phyloP scores from a whole-genome alignment of 495 filamentous ascomycete genomes.

The Usnea hakonensis region DNA sequence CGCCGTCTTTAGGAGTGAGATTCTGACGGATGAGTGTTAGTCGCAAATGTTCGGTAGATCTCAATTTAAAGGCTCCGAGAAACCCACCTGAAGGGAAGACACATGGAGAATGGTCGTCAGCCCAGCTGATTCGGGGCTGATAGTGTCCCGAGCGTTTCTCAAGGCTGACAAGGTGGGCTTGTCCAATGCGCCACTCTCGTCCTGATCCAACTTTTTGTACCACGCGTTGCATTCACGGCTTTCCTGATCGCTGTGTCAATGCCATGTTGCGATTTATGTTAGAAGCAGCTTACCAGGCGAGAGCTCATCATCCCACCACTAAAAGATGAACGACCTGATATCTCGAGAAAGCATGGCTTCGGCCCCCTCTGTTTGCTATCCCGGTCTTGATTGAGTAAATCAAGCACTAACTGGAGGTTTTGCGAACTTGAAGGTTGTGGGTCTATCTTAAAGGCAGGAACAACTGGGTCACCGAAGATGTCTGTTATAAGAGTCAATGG shows the following conservation, averaged over 20 bases:
- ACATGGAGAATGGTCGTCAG: slow-evolving; percentile 12
- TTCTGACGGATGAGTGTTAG: neutral
- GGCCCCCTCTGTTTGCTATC: slow-evolving; percentile 4
- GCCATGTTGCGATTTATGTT: neutral
- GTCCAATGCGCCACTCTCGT: neutral
- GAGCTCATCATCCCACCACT: slow-evolving; percentile 6
- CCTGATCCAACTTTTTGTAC: neutral
- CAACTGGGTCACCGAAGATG: slow-evolving; percentile 18
- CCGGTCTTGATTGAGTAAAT: slow-evolving; percentile 22
- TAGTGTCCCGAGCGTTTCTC: neutral
- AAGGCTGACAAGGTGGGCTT: neutral
- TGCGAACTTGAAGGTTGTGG: slow-evolving; percentile 14
- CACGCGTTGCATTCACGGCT: slow-evolving; percentile 1
- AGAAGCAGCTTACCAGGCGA: neutral
- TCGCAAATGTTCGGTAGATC: neutral
- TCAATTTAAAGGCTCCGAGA: neutral
- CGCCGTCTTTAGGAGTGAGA: slow-evolving; percentile 7
- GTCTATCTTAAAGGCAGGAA: slow-evolving; percentile 12
- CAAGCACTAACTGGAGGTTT: slow-evolving; percentile 13
- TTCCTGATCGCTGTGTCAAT: slow-evolving; percentile 1
- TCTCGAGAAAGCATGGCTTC: slow-evolving; percentile 1
- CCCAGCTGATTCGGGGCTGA: neutral
- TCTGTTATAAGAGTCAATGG: slow-evolving; percentile 18
- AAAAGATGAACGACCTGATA: slow-evolving; percentile 1
- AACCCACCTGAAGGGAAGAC: slow-evolving; percentile 8